phyloP scores from a whole-genome alignment of 495 filamentous ascomycete species.

The Parachaetomium inaequale region DNA sequence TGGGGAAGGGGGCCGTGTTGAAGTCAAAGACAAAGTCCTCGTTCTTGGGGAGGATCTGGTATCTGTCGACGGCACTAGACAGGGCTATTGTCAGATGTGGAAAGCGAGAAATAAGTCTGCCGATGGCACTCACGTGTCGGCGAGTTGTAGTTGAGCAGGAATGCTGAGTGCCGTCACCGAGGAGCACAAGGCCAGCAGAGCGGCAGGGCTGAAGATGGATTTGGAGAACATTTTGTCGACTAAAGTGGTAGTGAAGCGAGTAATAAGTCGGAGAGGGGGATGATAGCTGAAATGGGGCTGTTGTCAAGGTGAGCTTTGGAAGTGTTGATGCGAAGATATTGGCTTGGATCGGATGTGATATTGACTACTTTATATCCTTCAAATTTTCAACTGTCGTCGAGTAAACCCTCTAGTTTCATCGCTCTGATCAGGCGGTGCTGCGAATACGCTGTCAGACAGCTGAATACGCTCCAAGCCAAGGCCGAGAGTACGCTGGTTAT shows the following conservation, averaged over 20 bases:
- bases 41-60: neutral
- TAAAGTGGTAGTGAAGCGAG: neutral
- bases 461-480: neutral
- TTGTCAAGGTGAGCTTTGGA: neutral
- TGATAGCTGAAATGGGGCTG: neutral
- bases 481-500: neutral
- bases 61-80: neutral
- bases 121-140: neutral
- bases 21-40: slow-evolving; percentile 6
- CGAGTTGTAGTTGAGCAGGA: slow-evolving; percentile 4
- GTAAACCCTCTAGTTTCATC: neutral
- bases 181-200: neutral
- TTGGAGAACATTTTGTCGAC: neutral
- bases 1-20: neutral
- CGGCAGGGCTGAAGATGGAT: neutral
- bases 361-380: neutral
- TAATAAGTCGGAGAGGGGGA: neutral
- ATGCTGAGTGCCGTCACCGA: neutral
- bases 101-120: neutral
- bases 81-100: neutral
- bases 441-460: neutral
- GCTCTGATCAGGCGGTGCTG: neutral
- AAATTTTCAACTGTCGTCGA: neutral
- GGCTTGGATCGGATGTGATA: neutral
- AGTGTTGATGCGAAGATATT: neutral